Base-by-base conservation (phyloP, 1,284 basidiomycete species). In the Trichosporon coremiiforme region DNA sequence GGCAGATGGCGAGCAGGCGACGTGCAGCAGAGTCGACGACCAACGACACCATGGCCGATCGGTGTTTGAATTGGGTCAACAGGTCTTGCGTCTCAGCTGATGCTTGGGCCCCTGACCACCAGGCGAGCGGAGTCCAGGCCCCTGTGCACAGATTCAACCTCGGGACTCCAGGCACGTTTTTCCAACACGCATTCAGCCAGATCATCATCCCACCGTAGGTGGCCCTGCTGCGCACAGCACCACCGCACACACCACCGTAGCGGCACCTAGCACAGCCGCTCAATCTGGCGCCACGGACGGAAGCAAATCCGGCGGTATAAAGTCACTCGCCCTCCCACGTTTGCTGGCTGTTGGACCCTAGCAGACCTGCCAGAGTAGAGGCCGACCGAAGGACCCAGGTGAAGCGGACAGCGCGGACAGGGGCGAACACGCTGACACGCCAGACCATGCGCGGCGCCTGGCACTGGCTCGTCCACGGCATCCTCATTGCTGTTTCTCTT, bases 391-490 rank as follows among this genome's bases (percentile, higher is more conserved):
- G 38, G 15, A 41, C 38, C 33, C 36, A 38, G 36, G 36, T 38
- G 36, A 38, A 38, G 36, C 36, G 36, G 41, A 45, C 17, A 45
- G 41, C 41, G 41, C 17, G 41, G 17, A 17, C 41, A 45, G 55
- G 55, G 29, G 25, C 55, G 55, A 60, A 60, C 55, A 60, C 55
- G 55, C 55, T 33, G 50, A 53, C 50, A 53, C 50, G 50, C 50
- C 17, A 38, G 13, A 62, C 57, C 29, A 62, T 62, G 57, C 57
- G 57, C 57, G 57, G 29, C 29, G 57, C 57, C 57, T 62, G 57
- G 57, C 57, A 62, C 57, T 62, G 57, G 67, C 62, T 68, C 67
- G 45, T 17, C 45, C 45, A 65, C 45, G 64, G 25, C 13, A 35
- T 60, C 25, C 38, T 38, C 50, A 47, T 63, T 8, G 62, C 53